phyloP scores from a whole-genome alignment of 1,284 basidiomycete genomes.

The Afroboletus lepidellus region DNA sequence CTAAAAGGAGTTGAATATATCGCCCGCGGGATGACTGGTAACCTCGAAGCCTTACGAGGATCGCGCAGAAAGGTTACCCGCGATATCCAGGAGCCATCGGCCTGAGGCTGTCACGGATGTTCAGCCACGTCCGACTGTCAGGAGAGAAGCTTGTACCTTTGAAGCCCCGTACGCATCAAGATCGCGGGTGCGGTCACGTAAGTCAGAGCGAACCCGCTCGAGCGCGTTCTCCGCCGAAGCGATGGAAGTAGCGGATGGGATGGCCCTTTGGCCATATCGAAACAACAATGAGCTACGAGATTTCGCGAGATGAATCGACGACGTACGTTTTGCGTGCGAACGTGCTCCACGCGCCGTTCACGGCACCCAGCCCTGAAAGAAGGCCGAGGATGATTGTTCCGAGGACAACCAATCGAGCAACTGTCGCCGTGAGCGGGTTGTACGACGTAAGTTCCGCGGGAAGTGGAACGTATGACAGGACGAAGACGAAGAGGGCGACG shows the following conservation, averaged over 20 bases:
- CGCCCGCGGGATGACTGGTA: neutral
- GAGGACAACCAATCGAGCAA: conserved; percentile 69
- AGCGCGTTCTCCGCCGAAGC: conserved; percentile 35
- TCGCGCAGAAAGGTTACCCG: conserved; percentile 34
- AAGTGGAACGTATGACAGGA: conserved; percentile 64
- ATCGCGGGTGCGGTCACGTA: conserved; percentile 31
- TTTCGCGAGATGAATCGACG: conserved; percentile 13
- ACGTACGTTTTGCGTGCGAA: conserved; percentile 31
- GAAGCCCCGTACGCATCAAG: conserved; percentile 23
- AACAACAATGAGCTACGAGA: conserved; percentile 15
- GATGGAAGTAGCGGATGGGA: conserved; percentile 28
- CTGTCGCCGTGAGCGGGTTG: conserved; percentile 43
- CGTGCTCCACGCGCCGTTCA: conserved; percentile 59
- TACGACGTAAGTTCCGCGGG: conserved; percentile 47
- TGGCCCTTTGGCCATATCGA: conserved; percentile 17
- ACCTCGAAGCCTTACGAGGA: conserved; percentile 24
- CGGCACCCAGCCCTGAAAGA: conserved; percentile 73
- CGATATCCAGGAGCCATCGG: conserved; percentile 30
- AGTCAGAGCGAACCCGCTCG: conserved; percentile 32
- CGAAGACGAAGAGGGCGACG: conserved; percentile 55
- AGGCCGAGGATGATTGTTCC: conserved; percentile 71
- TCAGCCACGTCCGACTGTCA: conserved; percentile 13
- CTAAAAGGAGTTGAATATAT: conserved; percentile 15
- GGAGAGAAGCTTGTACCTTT: conserved; percentile 24
- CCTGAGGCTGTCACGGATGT: conserved; percentile 20